Evolutionary conservation across 1,139 yeast genomes (phyloP), one percentile per base, ranked within the genome.

Genomic region (Trichomonascaceae sp.): DNA sequence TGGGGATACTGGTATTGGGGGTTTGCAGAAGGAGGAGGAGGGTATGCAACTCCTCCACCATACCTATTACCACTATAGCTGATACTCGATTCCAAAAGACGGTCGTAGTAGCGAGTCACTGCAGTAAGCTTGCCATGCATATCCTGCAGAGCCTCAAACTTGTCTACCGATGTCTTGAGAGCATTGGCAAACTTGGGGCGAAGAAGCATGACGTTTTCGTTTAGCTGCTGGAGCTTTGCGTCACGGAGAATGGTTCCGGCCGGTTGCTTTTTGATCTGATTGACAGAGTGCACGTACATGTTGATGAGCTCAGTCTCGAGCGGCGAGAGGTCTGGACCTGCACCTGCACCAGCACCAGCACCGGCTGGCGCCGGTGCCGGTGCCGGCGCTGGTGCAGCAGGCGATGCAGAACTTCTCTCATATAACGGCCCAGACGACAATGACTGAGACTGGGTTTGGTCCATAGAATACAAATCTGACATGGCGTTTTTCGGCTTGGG

Each of bases 51-150:
- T n/a, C n/a, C n/a, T n/a, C n/a, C n/a, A n/a, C n/a, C n/a, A n/a
- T n/a, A n/a, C n/a, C n/a, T n/a, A n/a, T n/a, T n/a, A n/a, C n/a
- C n/a, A n/a, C n/a, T n/a, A 43, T 59, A 59, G 23, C 62, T 58
- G 35, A 78, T 62, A 52, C 85, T 68, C 26, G 71, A 68, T 44
- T 89, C 95, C 40, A 87, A 63, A 36, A 80, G 67, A 41, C 71
- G 71, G 53, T 89, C 95, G 50, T 89, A 89, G 31, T 79, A 65
- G 41, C 80, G 67, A 47, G 78, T 71, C 22, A 85, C 79, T 3
- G 92, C 78, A 33, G 81, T 75, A 35, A 89, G 68, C 50, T 89
- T 84, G 31, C 81, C 74, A 55, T 82, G 85, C 69, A 84, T 65
- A 38, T 81, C 89, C 43, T 81, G 71, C 40, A 79, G 69, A 16